A percentile compares a stretch with the other conserved stretches of the same genome.
Conservation (phyloP, 768 basidiomycete genomes). For the Lentinula sp. region DNA sequence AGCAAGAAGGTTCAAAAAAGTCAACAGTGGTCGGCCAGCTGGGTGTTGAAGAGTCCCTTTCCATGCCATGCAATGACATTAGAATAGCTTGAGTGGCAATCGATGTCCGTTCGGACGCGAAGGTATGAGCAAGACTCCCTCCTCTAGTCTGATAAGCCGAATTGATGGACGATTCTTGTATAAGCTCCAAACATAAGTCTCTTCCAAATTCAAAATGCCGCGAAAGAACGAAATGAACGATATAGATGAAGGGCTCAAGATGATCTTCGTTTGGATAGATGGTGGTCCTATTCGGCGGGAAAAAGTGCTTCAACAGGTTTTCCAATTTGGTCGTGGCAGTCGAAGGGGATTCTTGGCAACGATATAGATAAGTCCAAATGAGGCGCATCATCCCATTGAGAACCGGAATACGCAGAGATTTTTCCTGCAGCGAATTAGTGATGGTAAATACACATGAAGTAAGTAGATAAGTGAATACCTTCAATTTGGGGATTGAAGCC, state of each 20-base stretch:
- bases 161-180: constrained; percentile 60
- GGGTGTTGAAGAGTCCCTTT: constrained; percentile 65
- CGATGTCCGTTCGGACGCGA: constrained; percentile 67
- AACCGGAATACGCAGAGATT: constrained; percentile 58
- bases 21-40: constrained; percentile 76
- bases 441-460: not conserved
- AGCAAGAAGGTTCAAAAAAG: constrained; percentile 45
- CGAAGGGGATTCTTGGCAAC: constrained; percentile 80
- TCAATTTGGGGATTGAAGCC: constrained; percentile 65
- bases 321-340: constrained; percentile 81
- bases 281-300: constrained; percentile 60
- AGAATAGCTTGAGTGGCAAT: constrained; percentile 76
- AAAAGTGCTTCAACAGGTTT: constrained; percentile 65
- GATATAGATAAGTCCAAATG: constrained; percentile 93
- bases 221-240: constrained; percentile 77
- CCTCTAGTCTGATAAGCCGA: constrained; percentile 30
- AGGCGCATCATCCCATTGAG: constrained; percentile 81
- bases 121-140: constrained; percentile 29
- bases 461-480: constrained; percentile 39
- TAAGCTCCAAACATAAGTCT: constrained; percentile 73
- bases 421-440: constrained; percentile 52
- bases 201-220: constrained; percentile 82
- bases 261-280: constrained; percentile 70
- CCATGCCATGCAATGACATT: constrained; percentile 63
- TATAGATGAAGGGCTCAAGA: constrained; percentile 69